Evolutionary conservation across 257 asterid genomes (phyloP).

Genomic region (Linaria vulgaris): DNA sequence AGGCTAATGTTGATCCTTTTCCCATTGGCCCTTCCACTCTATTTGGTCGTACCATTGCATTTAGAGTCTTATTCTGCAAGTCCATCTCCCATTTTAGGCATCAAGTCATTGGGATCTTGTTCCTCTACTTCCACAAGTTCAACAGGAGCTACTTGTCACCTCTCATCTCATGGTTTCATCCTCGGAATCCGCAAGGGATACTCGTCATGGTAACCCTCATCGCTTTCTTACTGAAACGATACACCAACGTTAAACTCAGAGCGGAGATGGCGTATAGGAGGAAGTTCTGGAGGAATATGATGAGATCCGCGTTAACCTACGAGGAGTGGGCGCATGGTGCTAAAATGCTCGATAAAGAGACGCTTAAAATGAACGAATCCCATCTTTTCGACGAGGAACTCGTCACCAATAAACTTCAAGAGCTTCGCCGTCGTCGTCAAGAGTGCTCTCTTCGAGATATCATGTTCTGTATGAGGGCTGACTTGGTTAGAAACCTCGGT

Average conservation of each 20-base stretch:
- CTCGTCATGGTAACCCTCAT: slow-evolving; percentile 62
- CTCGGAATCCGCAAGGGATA: slow-evolving; percentile 92
- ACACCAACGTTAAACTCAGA: slow-evolving; percentile 67
- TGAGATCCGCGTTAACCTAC: slow-evolving; percentile 81
- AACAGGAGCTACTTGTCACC: slow-evolving; percentile 54
- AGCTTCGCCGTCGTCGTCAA: slow-evolving; percentile 79
- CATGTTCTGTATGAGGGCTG: slow-evolving; percentile 90
- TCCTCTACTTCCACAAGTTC: slow-evolving; percentile 33
- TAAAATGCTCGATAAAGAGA: slow-evolving; percentile 81
- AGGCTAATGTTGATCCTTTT: slow-evolving; percentile 83
- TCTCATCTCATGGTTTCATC: slow-evolving; percentile 76
- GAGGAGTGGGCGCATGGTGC: slow-evolving; percentile 99
- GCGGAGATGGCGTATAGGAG: slow-evolving; percentile 93
- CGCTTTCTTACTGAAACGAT: slow-evolving; percentile 76
- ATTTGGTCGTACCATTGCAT: slow-evolving; percentile 80
- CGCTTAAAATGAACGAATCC: slow-evolving; percentile 64
- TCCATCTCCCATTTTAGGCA: slow-evolving; percentile 72
- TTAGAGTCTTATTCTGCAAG: slow-evolving; percentile 79
- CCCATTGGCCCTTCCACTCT: slow-evolving; percentile 83
- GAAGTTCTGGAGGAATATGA: slow-evolving; percentile 95
- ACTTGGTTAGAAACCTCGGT: slow-evolving; percentile 79
- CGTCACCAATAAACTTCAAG: slow-evolving; percentile 76
- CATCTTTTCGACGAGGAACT: slow-evolving; percentile 89
- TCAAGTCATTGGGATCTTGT: slow-evolving; percentile 34
- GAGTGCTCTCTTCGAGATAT: slow-evolving; percentile 91